A percentile compares a stretch with the other conserved stretches of the same genome.
phyloP scores from a whole-genome alignment of 805 yeast genomes.

The Candida dendrica region DNA sequence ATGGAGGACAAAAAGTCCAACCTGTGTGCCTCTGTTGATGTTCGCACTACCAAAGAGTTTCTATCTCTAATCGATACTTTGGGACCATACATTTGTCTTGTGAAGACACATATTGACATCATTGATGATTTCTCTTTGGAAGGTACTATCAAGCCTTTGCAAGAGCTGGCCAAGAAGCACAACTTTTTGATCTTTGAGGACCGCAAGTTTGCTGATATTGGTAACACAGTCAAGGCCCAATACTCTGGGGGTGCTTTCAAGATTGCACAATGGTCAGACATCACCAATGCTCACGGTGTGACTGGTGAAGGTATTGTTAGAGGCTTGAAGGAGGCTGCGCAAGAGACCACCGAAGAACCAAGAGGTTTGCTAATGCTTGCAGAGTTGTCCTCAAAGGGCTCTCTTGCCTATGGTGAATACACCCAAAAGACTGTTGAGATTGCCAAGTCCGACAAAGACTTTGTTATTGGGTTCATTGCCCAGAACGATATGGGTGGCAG shows the following conservation, averaged over 20 bases:
- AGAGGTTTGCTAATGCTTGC: constrained; percentile 93
- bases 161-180: constrained; percentile 69
- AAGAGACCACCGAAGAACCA: constrained; percentile 62
- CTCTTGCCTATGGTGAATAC: constrained; percentile 89
- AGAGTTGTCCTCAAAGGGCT: constrained; percentile 89
- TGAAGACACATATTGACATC: constrained; percentile 92
- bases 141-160: constrained; percentile 67
- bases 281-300: constrained; percentile 95
- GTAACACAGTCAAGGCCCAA: constrained; percentile 93
- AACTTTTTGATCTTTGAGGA: constrained; percentile 92
- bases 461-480: constrained; percentile 95
- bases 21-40: constrained; percentile 92
- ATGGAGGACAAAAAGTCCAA: constrained; percentile 81
- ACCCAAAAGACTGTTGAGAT: constrained; percentile 83
- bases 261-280: constrained; percentile 92
- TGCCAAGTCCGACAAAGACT: constrained; percentile 78
- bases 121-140: constrained; percentile 84
- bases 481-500: constrained; percentile 81
- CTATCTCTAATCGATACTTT: constrained; percentile 64
- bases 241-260: constrained; percentile 84
- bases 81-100: constrained; percentile 88
- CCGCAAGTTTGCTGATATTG: constrained; percentile 97
- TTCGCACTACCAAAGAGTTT: constrained; percentile 71
- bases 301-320: constrained; percentile 91
- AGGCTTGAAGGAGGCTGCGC: constrained; percentile 78